Base-by-base conservation (phyloP, 345 rosid genomes). In the Balakata baccata region DNA sequence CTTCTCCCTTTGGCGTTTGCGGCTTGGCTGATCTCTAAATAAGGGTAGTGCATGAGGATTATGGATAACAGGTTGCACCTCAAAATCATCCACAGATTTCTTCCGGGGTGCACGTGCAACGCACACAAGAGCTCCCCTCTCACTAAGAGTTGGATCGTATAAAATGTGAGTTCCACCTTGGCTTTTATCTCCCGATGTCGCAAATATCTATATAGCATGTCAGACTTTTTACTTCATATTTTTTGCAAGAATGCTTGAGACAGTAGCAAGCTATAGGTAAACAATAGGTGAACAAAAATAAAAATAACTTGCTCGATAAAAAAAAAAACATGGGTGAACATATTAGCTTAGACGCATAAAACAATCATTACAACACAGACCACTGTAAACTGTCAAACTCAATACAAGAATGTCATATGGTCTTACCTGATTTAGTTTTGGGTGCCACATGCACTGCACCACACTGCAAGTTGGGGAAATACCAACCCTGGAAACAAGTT, bases 21-120 rank as follows among this genome's bases (percentile, higher is more conserved):
- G 97, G 82, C 98, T 95, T 78, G 99, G 98, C 78, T 89, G 87
- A 76, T 95, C 99, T 91, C 99, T 95, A 81, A 92, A 95, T 71
- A 95, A 64, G 38, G 99, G 99, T 53, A 95, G 79, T 14, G 99
- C 93, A 76, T 95, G 99, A 66, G 99, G 99, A 66, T 95, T 95
- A 84, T 95, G 99, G 71, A 95, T 91, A 61, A 90, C 93, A 76
- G 85, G 98, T 68, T 88, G 87, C 38, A 84, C 85, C 89, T 82
- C 93, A 82, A 92, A 91, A 83, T 92, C 99, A 69, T 95, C 98
- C 58, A 95, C 79, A 62, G 99, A 95, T 80, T 92, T 89, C 82
- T 89, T 89, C 88, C 99, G 86, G 23, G 97, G 99, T 11, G 97
- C 99, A 67, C 96, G 92, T 66, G 97, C 96, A 76, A 92, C 94